Conservation (phyloP, 176 grass and related monocot genomes). For the Cenchrus fungigraminus region DNA sequence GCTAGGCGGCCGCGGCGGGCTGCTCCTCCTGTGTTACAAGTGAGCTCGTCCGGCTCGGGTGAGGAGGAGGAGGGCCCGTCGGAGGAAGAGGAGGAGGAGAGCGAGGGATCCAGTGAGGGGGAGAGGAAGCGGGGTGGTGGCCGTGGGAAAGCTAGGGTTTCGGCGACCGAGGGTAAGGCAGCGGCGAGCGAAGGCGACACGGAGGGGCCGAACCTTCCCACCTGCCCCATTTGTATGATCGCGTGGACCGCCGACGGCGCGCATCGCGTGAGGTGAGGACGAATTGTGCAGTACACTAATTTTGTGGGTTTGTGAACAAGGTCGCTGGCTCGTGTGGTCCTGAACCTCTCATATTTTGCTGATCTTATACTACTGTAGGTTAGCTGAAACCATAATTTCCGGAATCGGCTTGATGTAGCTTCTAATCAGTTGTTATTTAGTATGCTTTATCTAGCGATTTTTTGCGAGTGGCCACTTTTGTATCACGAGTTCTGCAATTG, state of each 20-base stretch:
- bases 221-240: constrained; percentile 78
- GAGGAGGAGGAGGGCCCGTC: constrained; percentile 18
- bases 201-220: constrained; percentile 44
- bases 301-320: background rate
- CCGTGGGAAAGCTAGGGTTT: constrained; percentile 2
- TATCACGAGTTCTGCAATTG: background rate
- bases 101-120: constrained; percentile 24
- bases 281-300: background rate
- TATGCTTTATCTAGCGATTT: background rate
- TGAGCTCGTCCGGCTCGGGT: constrained; percentile 27
- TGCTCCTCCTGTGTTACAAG: background rate
- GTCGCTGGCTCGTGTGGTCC: background rate
- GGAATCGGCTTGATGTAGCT: background rate
- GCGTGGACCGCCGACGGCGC: constrained; percentile 72
- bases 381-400: background rate
- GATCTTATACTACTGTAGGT: background rate
- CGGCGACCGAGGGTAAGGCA: background rate
- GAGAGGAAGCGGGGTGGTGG: background rate
- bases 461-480: background rate
- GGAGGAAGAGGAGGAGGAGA: constrained; percentile 21
- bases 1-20: background rate
- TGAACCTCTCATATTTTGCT: background rate
- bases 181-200: constrained; percentile 4
- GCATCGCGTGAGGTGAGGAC: constrained; percentile 79
- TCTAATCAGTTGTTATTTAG: background rate